Base-by-base conservation (phyloP, 1,139 yeast genomes). In the Entelexis sorbosivorans region DNA sequence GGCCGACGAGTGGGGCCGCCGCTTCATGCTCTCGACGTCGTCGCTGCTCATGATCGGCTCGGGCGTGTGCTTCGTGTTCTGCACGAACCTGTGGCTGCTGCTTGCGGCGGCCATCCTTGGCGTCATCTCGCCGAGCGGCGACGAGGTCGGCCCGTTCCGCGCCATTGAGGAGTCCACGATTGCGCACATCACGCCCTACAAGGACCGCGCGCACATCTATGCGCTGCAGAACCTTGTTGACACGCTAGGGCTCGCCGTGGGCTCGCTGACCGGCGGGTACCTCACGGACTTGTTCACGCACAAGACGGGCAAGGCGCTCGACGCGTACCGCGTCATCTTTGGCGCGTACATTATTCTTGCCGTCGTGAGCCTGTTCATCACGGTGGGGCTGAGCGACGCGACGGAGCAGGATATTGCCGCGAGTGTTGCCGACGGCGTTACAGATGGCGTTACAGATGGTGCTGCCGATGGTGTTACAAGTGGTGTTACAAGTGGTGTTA, bases 71-170 rank as follows among this genome's bases (percentile, higher is more conserved):
- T 88, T 88, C 66, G 76, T 82, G 17, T 65, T 67, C 22, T 67
- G 72, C 45, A 64, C 76, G 24, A 75, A 77, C 59, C 85, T 72
- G 63, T 65, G 69, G 60, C 55, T 81, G 0, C 69, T 88, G 44
- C 69, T 88, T 32, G 28, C 73, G 3, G 94, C 95, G 3, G 81
- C 85, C 1, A 70, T 74, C 6, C 55, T 79, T 48, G 86, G 86
- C 36, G 78, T 88, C 13, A 82, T 88, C 5, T 85, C 95, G 1
- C 95, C 96, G 0, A 79, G 89, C 36, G 95, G 96, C 16, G 91
- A 82, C 61, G 96, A 88, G 63, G 86, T 91, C 0, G 96, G 96
- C 0, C 96, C 96, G 0, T 88, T 88, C 67, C 82, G 85, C 62
- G 79, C 94, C 1, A 79, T 88, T 20, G 96, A 88, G 63, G 96